Evolutionary conservation across 2,329 filamentous ascomycete genomes (phyloP), one percentile per base, ranked within the genome.

Genomic region (Ceratocystis smalleyi): DNA sequence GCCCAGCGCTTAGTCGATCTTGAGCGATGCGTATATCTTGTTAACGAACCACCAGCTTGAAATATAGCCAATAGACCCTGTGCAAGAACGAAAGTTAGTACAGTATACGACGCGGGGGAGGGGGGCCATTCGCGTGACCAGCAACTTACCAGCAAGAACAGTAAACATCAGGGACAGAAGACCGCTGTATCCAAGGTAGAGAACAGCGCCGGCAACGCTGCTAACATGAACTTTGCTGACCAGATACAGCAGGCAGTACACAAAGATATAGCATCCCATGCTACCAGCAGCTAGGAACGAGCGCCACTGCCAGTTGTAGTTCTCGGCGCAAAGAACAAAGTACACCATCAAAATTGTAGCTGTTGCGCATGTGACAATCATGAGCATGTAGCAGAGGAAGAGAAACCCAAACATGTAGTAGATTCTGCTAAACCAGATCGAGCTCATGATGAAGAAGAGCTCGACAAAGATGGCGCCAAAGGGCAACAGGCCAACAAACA

Each of bases 341-440:
- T 99, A 99, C 0, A 96, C 89, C 81, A 97, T 86, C 19, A 99
- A 78, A 7, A 97, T 86, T 0, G 94, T 97, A 49, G 95, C 92
- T 0, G 91, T 87, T 0, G 92, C 92, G 66, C 88, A 91, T 0
- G 94, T 97, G 70, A 96, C 88, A 70, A 97, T 90, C 91, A 99
- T 96, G 61, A 99, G 82, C 10, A 89, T 91, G 72, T 96, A 99
- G 80, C 91, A 96, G 65, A 99, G 82, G 80, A 99, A 99, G 43
- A 99, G 79, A 81, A 99, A 99, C 24, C 94, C 94, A 71, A 99
- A 99, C 94, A 99, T 99, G 81, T 99, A 99, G 80, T 99, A 99
- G 69, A 99, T 94, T 76, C 94, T 90, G 78, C 87, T 92, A 76
- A 95, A 96, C 94, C 94, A 99, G 73, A 99, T 92, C 30, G 89